Evolutionary conservation across 2,329 filamentous ascomycete species (phyloP).

Genomic region (Neopestalotiopsis clavispora): DNA sequence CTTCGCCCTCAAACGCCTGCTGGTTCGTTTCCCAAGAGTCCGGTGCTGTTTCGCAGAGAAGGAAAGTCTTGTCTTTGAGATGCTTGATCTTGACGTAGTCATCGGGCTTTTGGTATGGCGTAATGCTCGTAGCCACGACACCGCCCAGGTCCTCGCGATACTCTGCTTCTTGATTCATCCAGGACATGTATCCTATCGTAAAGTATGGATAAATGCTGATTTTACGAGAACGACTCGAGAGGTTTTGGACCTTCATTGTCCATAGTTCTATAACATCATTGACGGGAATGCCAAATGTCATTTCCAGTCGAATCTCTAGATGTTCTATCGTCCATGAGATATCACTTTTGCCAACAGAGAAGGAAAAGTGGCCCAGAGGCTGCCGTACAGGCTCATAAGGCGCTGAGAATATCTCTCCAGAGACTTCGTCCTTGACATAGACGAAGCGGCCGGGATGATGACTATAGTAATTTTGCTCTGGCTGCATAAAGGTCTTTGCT

Average conservation of each 20-base stretch:
- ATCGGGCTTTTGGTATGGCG: constrained; percentile 60
- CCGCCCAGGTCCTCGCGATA: constrained; percentile 53
- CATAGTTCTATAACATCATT: constrained; percentile 61
- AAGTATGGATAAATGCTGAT: constrained; percentile 62
- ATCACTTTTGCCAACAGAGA: constrained; percentile 60
- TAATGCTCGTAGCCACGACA: constrained; percentile 56
- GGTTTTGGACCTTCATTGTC: constrained; percentile 57
- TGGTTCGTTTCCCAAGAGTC: constrained; percentile 58
- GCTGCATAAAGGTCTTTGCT: constrained; percentile 65
- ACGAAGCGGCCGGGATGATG: constrained; percentile 64
- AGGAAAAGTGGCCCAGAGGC: constrained; percentile 51
- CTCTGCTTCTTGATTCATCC: constrained; percentile 64
- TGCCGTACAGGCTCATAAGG: constrained; percentile 60
- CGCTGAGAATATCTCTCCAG: constrained; percentile 55
- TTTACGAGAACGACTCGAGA: constrained; percentile 47
- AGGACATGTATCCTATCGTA: constrained; percentile 64
- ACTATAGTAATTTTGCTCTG: constrained; percentile 63
- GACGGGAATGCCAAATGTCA: constrained; percentile 56
- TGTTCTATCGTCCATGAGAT: constrained; percentile 58
- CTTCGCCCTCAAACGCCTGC: constrained; percentile 59
- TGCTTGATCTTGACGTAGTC: constrained; percentile 63
- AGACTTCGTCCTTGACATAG: constrained; percentile 62
- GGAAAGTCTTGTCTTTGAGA: constrained; percentile 62
- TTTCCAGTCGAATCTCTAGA: constrained; percentile 55
- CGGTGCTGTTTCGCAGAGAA: constrained; percentile 57